Percentiles rank a stretch among this genome's conserved stretches.
phyloP scores from a whole-genome alignment of 1,284 basidiomycete genomes.

The Psilocybe mexicana region DNA sequence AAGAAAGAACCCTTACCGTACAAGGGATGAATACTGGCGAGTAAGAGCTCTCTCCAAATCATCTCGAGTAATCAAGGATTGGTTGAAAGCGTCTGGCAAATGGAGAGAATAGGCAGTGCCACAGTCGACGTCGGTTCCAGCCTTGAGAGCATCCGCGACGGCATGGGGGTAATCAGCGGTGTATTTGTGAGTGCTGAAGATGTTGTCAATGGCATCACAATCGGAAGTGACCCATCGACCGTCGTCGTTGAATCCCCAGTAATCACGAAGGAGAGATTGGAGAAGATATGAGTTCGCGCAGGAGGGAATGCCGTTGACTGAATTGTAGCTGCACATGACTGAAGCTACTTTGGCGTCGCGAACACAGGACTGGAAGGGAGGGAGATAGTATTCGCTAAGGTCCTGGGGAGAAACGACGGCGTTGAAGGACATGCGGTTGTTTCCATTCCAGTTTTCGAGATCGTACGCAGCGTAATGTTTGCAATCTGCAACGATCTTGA shows the following conservation, averaged over 20 bases:
- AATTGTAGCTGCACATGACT: slow-evolving; percentile 63
- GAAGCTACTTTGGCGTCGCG: slow-evolving; percentile 57
- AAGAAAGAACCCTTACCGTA: slow-evolving; percentile 37
- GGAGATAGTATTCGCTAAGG: slow-evolving; percentile 54
- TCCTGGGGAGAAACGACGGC: slow-evolving; percentile 57
- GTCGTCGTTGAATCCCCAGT: slow-evolving; percentile 48
- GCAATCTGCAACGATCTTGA: slow-evolving; percentile 55
- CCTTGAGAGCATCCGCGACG: slow-evolving; percentile 50
- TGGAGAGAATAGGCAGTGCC: slow-evolving; percentile 46
- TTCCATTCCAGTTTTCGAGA: slow-evolving; percentile 53
- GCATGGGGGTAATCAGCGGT: slow-evolving; percentile 44
- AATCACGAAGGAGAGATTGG: slow-evolving; percentile 50
- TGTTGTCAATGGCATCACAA: slow-evolving; percentile 44
- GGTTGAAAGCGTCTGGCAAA: slow-evolving; percentile 47
- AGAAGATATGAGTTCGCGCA: slow-evolving; percentile 55
- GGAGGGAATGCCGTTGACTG: slow-evolving; percentile 57
- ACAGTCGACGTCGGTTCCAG: slow-evolving; percentile 58
- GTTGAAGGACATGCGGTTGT: slow-evolving; percentile 48
- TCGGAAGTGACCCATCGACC: slow-evolving; percentile 52
- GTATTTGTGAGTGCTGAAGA: slow-evolving; percentile 50
- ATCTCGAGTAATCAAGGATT: slow-evolving; percentile 43
- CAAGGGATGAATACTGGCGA: slow-evolving; percentile 52
- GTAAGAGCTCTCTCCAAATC: slow-evolving; percentile 45
- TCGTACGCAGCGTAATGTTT: slow-evolving; percentile 63
- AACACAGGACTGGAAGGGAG: slow-evolving; percentile 56